Evolutionary conservation across 805 yeast species (phyloP).

Genomic region (Yarrowia hollandica): DNA sequence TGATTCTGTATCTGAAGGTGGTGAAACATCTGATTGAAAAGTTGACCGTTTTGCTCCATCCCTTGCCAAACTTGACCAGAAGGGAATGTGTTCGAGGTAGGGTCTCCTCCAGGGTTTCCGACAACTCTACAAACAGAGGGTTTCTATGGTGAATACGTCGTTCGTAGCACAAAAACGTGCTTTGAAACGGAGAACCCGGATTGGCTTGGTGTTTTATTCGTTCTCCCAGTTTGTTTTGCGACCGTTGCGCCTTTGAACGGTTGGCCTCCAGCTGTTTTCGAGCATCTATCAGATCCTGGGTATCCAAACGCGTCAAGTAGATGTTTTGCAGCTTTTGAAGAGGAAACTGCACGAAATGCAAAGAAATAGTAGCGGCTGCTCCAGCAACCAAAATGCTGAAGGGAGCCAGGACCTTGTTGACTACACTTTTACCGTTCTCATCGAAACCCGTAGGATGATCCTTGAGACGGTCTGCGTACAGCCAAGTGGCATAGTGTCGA

Average conservation of each 20-base stretch:
- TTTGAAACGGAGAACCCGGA: not conserved
- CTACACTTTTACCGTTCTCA: conserved; percentile 21
- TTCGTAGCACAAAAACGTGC: conserved; percentile 7
- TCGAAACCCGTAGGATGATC: conserved; percentile 21
- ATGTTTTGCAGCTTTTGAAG: conserved; percentile 74
- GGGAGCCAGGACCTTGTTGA: conserved; percentile 49
- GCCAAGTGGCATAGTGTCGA: conserved; percentile 35
- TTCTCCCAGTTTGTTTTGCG: conserved; percentile 34
- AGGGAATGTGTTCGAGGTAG: conserved; percentile 1
- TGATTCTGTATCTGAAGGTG: conserved; percentile 7
- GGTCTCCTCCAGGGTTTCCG: conserved; percentile 15
- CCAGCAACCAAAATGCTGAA: conserved; percentile 79
- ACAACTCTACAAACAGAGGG: conserved; percentile 2
- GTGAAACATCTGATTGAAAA: conserved; percentile 17
- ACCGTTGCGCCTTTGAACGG: conserved; percentile 33
- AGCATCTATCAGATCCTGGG: conserved; percentile 67
- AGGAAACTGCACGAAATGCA: conserved; percentile 82
- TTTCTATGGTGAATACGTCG: not conserved
- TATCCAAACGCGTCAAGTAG: conserved; percentile 76
- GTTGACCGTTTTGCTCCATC: conserved; percentile 16
- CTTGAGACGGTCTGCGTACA: conserved; percentile 1
- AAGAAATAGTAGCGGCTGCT: conserved; percentile 75
- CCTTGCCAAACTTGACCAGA: not conserved
- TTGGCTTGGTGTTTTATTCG: not conserved
- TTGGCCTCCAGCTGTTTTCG: conserved; percentile 55